Base-by-base conservation (phyloP, 306 rosid species). In the Betula pendula region DNA sequence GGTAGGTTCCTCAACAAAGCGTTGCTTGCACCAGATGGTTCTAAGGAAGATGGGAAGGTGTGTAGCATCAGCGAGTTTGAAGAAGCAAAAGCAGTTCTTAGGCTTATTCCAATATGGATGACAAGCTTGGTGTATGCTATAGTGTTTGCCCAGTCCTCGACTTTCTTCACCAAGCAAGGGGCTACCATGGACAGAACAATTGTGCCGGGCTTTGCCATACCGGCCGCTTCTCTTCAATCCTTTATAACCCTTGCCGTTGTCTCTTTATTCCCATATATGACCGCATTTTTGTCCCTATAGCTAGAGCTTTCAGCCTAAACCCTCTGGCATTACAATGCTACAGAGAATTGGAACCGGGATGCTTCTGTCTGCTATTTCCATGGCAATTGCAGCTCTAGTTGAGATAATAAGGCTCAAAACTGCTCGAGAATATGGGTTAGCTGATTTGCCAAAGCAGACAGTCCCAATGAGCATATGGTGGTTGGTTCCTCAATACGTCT, bases 111-210 rank as follows among this genome's bases (percentile, higher is more conserved):
- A 27, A 81, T 88, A 33, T 81, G 88, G 88, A 77, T 77, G 12
- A 43, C 88, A 1, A 35, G 80, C 70, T 75, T 88, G 49, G 49
- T 71, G 16, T 85, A 73, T 74, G 89, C 75, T 7, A 16, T 88
- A 38, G 83, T 70, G 19, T 76, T 47, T 68, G 78, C 91, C 29
- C 91, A 88, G 72, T 1, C 6, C 24, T 5, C 50, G 40, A 83
- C 89, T 9, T 79, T 79, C 49, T 85, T 79, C 29, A 79, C 76
- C 44, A 82, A 85, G 35, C 92, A 88, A 83, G 89, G 88, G 13
- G 77, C 25, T n/a, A 85, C 84, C 0, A 35, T 88, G 77, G 67
- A 62, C 29, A 73, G 79, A 59, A 75, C 38, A 16, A 33, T 81
- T 2, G 15, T 69, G 10, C 55, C 72, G 0, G 73, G 80, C 17